phyloP scores from a whole-genome alignment of 768 basidiomycete genomes.

The Paxillus rubicundulus region DNA sequence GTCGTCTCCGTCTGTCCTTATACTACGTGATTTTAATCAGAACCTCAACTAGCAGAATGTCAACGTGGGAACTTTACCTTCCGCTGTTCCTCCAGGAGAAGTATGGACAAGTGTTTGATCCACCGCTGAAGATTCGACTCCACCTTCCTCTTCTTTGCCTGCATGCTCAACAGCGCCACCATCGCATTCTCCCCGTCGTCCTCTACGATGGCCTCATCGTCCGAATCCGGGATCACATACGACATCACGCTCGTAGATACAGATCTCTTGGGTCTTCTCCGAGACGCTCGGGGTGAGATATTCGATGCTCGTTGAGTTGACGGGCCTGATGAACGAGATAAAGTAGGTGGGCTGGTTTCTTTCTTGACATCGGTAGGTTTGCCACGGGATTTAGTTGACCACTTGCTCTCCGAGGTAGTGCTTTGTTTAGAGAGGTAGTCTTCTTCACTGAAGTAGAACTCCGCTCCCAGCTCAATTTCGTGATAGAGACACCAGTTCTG shows the following conservation, averaged over 20 bases:
- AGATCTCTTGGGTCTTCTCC: slow-evolving; percentile 60
- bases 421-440: slow-evolving; percentile 53
- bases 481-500: slow-evolving; percentile 56
- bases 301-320: slow-evolving; percentile 13
- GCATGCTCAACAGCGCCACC: slow-evolving; percentile 27
- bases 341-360: slow-evolving; percentile 35
- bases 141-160: slow-evolving; percentile 36
- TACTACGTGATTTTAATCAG: slow-evolving; percentile 40
- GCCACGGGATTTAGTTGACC: slow-evolving; percentile 20
- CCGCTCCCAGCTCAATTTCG: slow-evolving; percentile 62
- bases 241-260: slow-evolving; percentile 52
- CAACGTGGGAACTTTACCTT: slow-evolving; percentile 46
- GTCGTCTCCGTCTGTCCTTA: slow-evolving; percentile 57
- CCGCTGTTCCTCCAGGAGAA: slow-evolving; percentile 64
- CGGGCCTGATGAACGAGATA: slow-evolving; percentile 25
- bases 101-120: slow-evolving; percentile 60
- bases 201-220: slow-evolving; percentile 56
- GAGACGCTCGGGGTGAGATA: slow-evolving; percentile 27
- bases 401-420: slow-evolving; percentile 22
- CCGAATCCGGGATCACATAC: slow-evolving; percentile 67
- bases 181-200: slow-evolving; percentile 37
- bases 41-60: slow-evolving; percentile 2
- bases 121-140: slow-evolving; percentile 57
- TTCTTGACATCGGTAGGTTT: slow-evolving; percentile 39
- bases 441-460: slow-evolving; percentile 68